Conservation (phyloP, 139 green algal species). For the Asterochloris sp. region DNA sequence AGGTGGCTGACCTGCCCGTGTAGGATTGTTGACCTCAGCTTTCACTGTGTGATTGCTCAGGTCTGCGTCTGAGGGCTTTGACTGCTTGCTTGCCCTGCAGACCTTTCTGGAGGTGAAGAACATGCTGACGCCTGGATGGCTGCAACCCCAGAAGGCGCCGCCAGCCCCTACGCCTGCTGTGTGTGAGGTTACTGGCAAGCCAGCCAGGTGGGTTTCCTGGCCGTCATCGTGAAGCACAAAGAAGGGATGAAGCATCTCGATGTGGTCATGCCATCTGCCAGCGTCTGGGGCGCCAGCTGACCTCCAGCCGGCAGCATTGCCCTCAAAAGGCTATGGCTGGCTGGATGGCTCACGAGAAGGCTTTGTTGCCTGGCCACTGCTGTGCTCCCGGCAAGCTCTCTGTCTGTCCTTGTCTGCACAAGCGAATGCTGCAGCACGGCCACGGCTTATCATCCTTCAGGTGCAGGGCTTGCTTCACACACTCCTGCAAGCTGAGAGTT, state of each 20-base stretch:
- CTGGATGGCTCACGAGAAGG: no score
- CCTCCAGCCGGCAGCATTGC: no score
- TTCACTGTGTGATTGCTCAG: neutral
- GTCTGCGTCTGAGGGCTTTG: neutral
- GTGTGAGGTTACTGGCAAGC: slow-evolving; percentile 39
- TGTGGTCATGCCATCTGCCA: no score
- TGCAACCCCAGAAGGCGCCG: slow-evolving; percentile 28
- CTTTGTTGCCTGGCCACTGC: no score
- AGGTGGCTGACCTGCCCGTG: neutral
- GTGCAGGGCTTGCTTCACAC: no score
- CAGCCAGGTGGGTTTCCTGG: slow-evolving; percentile 17
- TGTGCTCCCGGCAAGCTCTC: no score
- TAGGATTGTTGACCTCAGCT: neutral
- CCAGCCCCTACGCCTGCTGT: neutral
- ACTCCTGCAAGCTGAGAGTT: no score
- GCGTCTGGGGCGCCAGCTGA: no score
- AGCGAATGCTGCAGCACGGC: no score
- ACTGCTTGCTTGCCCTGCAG: slow-evolving; percentile 6
- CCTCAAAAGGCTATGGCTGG: no score
- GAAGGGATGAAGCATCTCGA: neutral
- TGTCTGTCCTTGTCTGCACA: no score
- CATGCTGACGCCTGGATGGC: slow-evolving; percentile 37
- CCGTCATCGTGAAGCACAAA: neutral
- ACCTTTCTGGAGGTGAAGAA: slow-evolving; percentile 45
- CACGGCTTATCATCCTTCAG: no score